Conservation (phyloP, 345 rosid genomes). For the Balakata baccata region DNA sequence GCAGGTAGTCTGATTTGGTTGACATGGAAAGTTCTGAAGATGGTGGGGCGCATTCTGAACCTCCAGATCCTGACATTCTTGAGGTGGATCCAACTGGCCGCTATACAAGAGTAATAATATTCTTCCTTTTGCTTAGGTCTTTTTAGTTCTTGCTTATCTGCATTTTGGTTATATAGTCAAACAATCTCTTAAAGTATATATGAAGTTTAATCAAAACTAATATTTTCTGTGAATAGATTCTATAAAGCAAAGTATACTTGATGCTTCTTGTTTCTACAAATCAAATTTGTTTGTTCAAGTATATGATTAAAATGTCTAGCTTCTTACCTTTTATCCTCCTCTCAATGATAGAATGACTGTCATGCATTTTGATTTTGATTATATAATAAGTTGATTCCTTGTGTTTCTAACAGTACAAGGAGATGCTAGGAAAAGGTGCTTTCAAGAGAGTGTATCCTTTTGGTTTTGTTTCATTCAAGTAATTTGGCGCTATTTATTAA, state of each 20-base stretch:
- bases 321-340: background rate
- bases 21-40: constrained; percentile 45
- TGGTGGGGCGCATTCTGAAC: constrained; percentile 40
- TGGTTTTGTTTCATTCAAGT: background rate
- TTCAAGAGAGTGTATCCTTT: constrained; percentile 79
- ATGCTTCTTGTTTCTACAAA: too few relatives aligned
- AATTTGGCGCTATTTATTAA: background rate
- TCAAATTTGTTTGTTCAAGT: too few relatives aligned
- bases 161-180: too few relatives aligned
- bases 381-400: background rate
- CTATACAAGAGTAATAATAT: constrained; percentile 48
- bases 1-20: constrained; percentile 7
- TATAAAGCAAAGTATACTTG: too few relatives aligned
- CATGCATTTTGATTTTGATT: background rate
- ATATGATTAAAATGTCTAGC: background rate
- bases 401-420: constrained; percentile 55
- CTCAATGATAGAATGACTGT: background rate
- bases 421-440: constrained; percentile 70
- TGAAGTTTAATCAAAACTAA: background rate
- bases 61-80: constrained; percentile 58
- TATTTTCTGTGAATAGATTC: background rate
- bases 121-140: background rate
- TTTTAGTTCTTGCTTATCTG: too few relatives aligned
- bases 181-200: background rate
- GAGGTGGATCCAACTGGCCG: constrained; percentile 66